phyloP scores from a whole-genome alignment of 192 early-diverging fungal species.

The Podila epigama region DNA sequence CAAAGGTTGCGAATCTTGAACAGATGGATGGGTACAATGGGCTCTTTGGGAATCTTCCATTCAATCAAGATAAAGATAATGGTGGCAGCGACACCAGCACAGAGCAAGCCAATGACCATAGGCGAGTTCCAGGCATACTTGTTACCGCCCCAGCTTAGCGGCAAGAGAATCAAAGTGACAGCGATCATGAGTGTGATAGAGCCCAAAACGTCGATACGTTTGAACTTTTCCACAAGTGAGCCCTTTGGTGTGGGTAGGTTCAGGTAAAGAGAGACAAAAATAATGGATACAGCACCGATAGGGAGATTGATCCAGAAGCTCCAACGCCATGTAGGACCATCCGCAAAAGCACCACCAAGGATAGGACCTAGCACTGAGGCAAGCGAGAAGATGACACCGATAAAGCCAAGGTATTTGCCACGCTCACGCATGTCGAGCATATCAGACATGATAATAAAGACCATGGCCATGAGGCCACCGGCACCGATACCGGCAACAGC shows the following conservation, averaged over 20 bases:
- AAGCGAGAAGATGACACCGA: slow-evolving; percentile 59
- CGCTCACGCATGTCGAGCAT: slow-evolving; percentile 68
- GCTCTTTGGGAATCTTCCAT: slow-evolving; percentile 59
- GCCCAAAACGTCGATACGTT: slow-evolving; percentile 69
- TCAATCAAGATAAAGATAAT: slow-evolving; percentile 54
- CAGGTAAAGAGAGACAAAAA: slow-evolving; percentile 52
- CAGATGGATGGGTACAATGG: slow-evolving; percentile 66
- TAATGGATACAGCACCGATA: slow-evolving; percentile 49
- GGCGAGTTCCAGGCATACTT: slow-evolving; percentile 64
- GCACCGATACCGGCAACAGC: slow-evolving; percentile 70
- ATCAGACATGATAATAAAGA: slow-evolving; percentile 74
- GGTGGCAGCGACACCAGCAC: slow-evolving; percentile 50
- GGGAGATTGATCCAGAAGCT: slow-evolving; percentile 19
- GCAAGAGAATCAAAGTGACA: slow-evolving; percentile 63
- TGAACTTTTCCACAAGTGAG: slow-evolving; percentile 56
- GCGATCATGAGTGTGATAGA: slow-evolving; percentile 52
- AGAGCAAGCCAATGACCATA: slow-evolving; percentile 59
- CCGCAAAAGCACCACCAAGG: neutral
- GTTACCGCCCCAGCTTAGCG: slow-evolving; percentile 72
- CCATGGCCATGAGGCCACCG: slow-evolving; percentile 65
- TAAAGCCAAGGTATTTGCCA: slow-evolving; percentile 65
- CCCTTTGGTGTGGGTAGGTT: slow-evolving; percentile 31
- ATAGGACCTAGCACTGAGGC: slow-evolving; percentile 67
- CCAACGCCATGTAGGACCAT: neutral
- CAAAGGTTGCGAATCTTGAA: slow-evolving; percentile 61